Evolutionary conservation across 306 rosid species (phyloP).

Genomic region (Cucurbita pepo): DNA sequence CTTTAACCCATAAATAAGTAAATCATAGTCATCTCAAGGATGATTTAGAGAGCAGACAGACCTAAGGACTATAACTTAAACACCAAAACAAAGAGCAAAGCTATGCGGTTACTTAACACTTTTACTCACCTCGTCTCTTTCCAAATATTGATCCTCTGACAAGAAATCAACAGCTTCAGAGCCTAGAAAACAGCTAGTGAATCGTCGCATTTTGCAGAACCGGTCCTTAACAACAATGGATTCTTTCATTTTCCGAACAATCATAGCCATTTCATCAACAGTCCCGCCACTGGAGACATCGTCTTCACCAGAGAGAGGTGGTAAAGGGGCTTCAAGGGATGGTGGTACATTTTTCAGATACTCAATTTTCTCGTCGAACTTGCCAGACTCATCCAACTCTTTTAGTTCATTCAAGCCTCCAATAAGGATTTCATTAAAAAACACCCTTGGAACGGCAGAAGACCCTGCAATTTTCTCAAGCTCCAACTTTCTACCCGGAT

Average conservation of each 20-base stretch:
- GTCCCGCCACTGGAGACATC: slow-evolving; percentile 46
- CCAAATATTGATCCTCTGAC: slow-evolving; percentile 90
- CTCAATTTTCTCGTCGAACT: slow-evolving; percentile 69
- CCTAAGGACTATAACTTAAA: neutral
- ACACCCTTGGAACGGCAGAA: slow-evolving; percentile 62
- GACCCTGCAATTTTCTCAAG: slow-evolving; percentile 63
- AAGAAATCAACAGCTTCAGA: slow-evolving; percentile 81
- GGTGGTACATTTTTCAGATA: slow-evolving; percentile 54
- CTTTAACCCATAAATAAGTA: neutral
- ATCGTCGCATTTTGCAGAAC: slow-evolving; percentile 65
- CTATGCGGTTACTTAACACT: neutral
- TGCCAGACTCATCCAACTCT: slow-evolving; percentile 46
- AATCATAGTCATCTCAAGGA: neutral
- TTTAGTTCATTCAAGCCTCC: slow-evolving; percentile 70
- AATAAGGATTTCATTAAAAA: slow-evolving; percentile 59
- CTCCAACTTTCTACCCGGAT: slow-evolving; percentile 62
- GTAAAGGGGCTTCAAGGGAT: slow-evolving; percentile 48
- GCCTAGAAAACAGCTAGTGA: slow-evolving; percentile 54
- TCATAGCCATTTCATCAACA: slow-evolving; percentile 57
- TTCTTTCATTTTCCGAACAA: slow-evolving; percentile 74
- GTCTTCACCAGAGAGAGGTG: slow-evolving; percentile 86
- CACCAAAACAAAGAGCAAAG: neutral
- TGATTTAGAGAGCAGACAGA: neutral
- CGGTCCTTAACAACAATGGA: slow-evolving; percentile 53
- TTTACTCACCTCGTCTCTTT: slow-evolving; percentile 59